Percentiles rank a stretch among this genome's conserved stretches.
Evolutionary conservation across 768 basidiomycete genomes (phyloP).

Genomic region (Suillus paluster): DNA sequence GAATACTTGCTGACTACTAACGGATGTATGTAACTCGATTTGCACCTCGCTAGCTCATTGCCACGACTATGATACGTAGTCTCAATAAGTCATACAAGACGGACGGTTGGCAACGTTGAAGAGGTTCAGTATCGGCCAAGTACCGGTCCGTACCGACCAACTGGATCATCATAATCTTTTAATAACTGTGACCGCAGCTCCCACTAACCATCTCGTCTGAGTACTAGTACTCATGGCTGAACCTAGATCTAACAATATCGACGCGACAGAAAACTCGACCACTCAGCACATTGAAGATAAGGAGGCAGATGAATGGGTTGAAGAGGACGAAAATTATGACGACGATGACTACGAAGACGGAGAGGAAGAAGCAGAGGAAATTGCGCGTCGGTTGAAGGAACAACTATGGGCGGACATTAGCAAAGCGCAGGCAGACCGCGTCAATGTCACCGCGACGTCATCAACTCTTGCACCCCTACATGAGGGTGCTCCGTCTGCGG

Average conservation of each 20-base stretch:
- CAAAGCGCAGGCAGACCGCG: slow-evolving; percentile 57
- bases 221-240: not conserved
- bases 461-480: slow-evolving; percentile 1
- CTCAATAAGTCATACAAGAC: not conserved
- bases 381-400: slow-evolving; percentile 73
- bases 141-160: not conserved
- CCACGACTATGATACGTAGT: not conserved
- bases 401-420: slow-evolving; percentile 79
- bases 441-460: slow-evolving; percentile 21
- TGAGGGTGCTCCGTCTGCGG: not conserved
- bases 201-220: not conserved
- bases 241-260: not conserved
- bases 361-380: slow-evolving; percentile 74
- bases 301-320: slow-evolving; percentile 40
- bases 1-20: not conserved
- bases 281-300: not conserved
- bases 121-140: not conserved
- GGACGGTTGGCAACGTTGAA: not conserved
- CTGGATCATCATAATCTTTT: not conserved
- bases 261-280: not conserved
- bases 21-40: not conserved
- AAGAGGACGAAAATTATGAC: slow-evolving; percentile 48
- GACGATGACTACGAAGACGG: slow-evolving; percentile 62
- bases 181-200: not conserved
- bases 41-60: not conserved